Evolutionary conservation across 768 basidiomycete genomes (phyloP), one percentile per base, ranked within the genome.

Genomic region (Scleroderma citrinum): DNA sequence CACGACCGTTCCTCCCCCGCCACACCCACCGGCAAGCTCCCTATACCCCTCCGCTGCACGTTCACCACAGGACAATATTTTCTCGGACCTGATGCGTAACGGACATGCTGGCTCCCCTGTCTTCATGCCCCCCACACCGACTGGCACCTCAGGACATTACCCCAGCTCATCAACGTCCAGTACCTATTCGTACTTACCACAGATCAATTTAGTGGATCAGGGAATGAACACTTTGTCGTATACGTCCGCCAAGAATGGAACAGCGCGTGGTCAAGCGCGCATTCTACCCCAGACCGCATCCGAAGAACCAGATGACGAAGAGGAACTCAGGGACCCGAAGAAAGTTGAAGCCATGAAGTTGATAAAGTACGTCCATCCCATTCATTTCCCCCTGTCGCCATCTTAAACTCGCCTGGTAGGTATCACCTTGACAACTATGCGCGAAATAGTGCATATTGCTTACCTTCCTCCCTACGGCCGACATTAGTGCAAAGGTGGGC

Each of bases 391-490:
- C 29, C 10, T 35, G n/a, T 34, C n/a, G 13, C 44, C 30, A 39
- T 40, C 37, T 55, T 17, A 54, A 39, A 8, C 38, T 26, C 5
- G 8, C 19, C 26, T 21, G 38, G 23, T 44, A 91, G 90, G 51
- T 94, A 95, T 66, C 94, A 97, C 61, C 74, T 97, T 43, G 87
- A 92, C 57, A 95, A 95, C 58, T 92, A 82, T 64, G 85, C 83
- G 61, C 75, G 86, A 52, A 94, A 94, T 58, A 83, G 83, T 36
- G 77, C 80, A 11, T 97, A 97, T 62, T 89, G 87, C 59, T 72
- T 97, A 6, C 94, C 94, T 1, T 81, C 88, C 2, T 93, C 91
- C 12, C 70, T 97, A 41, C 80, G 88, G 5, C 92, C 92, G 1
- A 92, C 92, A 5, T 68, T 86, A n/a, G 83, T 93, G 12, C 94